phyloP scores from a whole-genome alignment of 768 basidiomycete species.

The Amanita exitialis region DNA sequence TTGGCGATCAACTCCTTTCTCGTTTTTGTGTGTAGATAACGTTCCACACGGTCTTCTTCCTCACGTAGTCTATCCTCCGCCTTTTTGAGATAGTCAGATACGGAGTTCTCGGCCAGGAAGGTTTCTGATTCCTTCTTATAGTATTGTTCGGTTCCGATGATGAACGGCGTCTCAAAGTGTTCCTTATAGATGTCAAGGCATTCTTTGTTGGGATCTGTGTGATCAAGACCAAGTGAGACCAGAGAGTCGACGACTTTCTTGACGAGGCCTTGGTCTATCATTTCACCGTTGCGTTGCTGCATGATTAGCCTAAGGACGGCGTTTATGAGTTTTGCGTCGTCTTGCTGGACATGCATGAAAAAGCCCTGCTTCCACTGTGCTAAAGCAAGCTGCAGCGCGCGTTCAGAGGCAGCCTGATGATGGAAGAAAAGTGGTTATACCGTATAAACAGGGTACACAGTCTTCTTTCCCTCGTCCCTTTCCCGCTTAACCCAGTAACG shows the following conservation, averaged over 20 bases:
- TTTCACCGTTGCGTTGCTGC: slow-evolving; percentile 90
- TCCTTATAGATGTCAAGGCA: slow-evolving; percentile 94
- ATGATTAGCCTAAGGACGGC: slow-evolving; percentile 87
- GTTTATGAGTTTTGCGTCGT: slow-evolving; percentile 71
- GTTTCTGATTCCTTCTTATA: slow-evolving; percentile 91
- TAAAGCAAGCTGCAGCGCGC: slow-evolving; percentile 61
- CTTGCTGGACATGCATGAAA: slow-evolving; percentile 78
- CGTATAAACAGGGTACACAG: slow-evolving; percentile 93
- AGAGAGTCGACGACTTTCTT: slow-evolving; percentile 99
- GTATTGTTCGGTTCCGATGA: slow-evolving; percentile 82
- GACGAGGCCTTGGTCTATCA: slow-evolving; percentile 90
- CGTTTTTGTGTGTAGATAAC: slow-evolving; percentile 88
- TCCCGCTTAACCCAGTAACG: slow-evolving; percentile 99
- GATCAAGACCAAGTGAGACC: slow-evolving; percentile 90
- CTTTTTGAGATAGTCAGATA: slow-evolving; percentile 95
- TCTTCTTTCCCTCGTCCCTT: slow-evolving; percentile 94
- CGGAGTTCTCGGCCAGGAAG: slow-evolving; percentile 86
- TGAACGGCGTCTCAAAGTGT: slow-evolving; percentile 86
- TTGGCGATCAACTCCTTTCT: slow-evolving; percentile 76
- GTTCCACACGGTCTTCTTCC: slow-evolving; percentile 93
- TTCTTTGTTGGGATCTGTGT: slow-evolving; percentile 83
- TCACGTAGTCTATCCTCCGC: slow-evolving; percentile 90
- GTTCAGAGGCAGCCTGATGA: slow-evolving; percentile 1
- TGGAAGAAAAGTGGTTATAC: slow-evolving; percentile 33
- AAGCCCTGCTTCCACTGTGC: slow-evolving; percentile 94